phyloP scores from a whole-genome alignment of 257 asterid genomes.

The Capsicum rhomboideum region DNA sequence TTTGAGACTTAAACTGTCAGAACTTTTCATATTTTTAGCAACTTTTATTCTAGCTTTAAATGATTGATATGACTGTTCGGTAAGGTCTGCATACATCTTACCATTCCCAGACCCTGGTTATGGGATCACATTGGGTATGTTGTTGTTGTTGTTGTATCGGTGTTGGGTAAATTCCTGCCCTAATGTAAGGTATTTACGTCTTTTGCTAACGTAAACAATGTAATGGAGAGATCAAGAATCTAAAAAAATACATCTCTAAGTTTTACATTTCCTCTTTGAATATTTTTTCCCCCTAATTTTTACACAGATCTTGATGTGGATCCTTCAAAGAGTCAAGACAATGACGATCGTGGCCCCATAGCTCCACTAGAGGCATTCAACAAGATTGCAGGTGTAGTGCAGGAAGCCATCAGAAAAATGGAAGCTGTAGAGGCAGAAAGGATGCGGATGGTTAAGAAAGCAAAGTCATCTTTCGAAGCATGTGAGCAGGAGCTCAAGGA shows the following conservation, averaged over 20 bases:
- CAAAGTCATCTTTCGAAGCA: constrained; percentile 66
- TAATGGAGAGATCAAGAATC: neutral
- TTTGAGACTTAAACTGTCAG: neutral
- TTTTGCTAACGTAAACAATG: neutral
- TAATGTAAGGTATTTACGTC: neutral
- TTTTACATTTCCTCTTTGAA: neutral
- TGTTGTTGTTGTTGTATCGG: neutral
- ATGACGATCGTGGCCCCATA: constrained; percentile 54
- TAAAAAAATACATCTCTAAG: neutral
- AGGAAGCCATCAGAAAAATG: constrained; percentile 91
- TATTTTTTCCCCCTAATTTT: neutral
- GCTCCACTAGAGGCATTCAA: constrained; percentile 91
- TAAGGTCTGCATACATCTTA: neutral
- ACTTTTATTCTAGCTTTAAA: neutral
- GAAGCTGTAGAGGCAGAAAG: constrained; percentile 87
- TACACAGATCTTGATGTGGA: constrained; percentile 67
- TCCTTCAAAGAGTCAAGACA: constrained; percentile 46
- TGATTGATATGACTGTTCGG: neutral
- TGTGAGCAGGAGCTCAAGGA: constrained; percentile 92
- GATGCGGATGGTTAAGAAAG: constrained; percentile 75
- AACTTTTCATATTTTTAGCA: neutral
- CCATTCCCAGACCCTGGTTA: neutral
- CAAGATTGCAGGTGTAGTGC: constrained; percentile 85
- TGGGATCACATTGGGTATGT: neutral
- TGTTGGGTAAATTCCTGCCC: neutral